A percentile compares a stretch with the other conserved stretches of the same genome.
Evolutionary conservation across 2,329 filamentous ascomycete species (phyloP).

Genomic region (Lachnellula suecica): DNA sequence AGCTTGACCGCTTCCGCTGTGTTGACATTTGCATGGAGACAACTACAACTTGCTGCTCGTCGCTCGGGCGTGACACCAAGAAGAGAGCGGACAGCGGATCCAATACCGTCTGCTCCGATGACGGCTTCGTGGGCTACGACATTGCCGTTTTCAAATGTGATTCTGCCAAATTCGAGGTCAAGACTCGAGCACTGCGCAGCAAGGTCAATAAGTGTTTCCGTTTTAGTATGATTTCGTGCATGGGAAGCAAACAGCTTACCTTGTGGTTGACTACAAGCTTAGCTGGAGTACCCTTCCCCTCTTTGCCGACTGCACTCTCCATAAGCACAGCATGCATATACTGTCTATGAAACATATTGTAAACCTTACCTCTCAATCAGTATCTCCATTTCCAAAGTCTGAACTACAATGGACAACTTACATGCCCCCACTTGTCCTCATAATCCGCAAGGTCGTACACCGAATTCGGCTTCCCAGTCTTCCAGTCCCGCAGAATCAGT

Average conservation of each 20-base stretch:
- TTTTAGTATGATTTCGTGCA: slow-evolving; percentile 19
- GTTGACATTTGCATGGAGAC: slow-evolving; percentile 63
- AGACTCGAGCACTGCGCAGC: slow-evolving; percentile 32
- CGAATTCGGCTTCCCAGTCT: slow-evolving; percentile 64
- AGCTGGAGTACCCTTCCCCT: slow-evolving; percentile 53
- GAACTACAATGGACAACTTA: slow-evolving; percentile 13
- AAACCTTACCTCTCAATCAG: slow-evolving; percentile 37
- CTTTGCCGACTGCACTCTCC: slow-evolving; percentile 54
- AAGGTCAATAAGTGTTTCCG: neutral
- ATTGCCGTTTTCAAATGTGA: slow-evolving; percentile 38
- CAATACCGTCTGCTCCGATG: slow-evolving; percentile 50
- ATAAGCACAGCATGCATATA: slow-evolving; percentile 67
- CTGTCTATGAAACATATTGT: slow-evolving; percentile 69
- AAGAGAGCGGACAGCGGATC: slow-evolving; percentile 56
- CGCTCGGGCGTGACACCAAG: slow-evolving; percentile 60
- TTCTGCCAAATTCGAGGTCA: slow-evolving; percentile 46
- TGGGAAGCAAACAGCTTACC: slow-evolving; percentile 33
- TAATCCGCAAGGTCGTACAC: slow-evolving; percentile 66
- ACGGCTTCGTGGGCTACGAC: slow-evolving; percentile 32
- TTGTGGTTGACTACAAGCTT: slow-evolving; percentile 56
- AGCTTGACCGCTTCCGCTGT: slow-evolving; percentile 59
- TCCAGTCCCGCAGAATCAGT: slow-evolving; percentile 70
- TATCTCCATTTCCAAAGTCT: neutral
- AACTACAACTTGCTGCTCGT: slow-evolving; percentile 58
- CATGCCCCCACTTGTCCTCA: slow-evolving; percentile 62